These are phyloP conservation scores for Melaleuca quinquenervia DNA, from an alignment of 345 rosid species.

Conservation along the genomic window DNA sequence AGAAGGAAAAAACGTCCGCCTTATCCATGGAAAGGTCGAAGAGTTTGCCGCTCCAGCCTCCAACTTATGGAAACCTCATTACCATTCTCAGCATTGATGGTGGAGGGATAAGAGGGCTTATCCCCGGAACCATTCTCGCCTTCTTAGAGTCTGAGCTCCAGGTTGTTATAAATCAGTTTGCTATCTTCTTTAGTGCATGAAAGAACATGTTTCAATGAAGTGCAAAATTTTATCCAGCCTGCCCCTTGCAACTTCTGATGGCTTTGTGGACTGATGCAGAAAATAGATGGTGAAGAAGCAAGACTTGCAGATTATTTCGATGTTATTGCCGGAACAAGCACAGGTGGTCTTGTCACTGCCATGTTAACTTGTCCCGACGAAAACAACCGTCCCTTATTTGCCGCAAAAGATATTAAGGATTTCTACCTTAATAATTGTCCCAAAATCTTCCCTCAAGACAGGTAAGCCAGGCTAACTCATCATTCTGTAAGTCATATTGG, in stretches of 20 bases:
- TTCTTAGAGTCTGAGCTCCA: constrained; percentile 24
- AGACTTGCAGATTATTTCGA: constrained; percentile 27
- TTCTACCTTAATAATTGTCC: constrained; percentile 13
- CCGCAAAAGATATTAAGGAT: constrained; percentile 19
- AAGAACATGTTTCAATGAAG: neutral
- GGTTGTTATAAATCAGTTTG: constrained; percentile 1
- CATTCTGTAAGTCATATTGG: neutral
- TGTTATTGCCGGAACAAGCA: constrained; percentile 20
- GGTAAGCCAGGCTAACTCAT: neutral
- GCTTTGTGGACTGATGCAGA: neutral
- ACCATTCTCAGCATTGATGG: constrained; percentile 33
- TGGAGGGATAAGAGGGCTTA: constrained; percentile 35
- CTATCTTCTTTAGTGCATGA: neutral
- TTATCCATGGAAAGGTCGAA: neutral
- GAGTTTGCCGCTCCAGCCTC: constrained; percentile 5
- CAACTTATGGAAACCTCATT: constrained; percentile 20
- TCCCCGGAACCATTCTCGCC: constrained; percentile 16
- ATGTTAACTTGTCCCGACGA: constrained; percentile 23
- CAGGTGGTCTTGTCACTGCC: constrained; percentile 23
- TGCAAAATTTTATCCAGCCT: neutral
- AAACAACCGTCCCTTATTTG: constrained; percentile 20
- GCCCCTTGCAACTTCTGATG: neutral
- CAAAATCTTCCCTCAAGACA: constrained; percentile 15
- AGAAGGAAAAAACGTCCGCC: neutral
- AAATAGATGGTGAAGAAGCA: constrained; percentile 22